Evolutionary conservation across 2,329 filamentous ascomycete species (phyloP).

Genomic region (Cryphonectria japonica): DNA sequence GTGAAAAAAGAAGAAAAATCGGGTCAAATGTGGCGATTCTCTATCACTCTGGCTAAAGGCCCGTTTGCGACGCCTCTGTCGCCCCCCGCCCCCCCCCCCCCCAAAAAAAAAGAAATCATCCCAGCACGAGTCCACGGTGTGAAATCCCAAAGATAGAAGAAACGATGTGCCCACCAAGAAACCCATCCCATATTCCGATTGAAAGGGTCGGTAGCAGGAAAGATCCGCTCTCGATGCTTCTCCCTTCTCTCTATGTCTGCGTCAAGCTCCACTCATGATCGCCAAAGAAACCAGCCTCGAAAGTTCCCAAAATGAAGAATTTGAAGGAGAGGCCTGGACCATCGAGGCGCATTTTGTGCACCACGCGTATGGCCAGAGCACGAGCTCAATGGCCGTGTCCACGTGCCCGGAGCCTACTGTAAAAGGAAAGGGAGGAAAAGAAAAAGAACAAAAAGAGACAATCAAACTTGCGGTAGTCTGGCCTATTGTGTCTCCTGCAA

Average conservation of each 20-base stretch:
- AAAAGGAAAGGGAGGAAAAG: not conserved
- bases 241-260: not conserved
- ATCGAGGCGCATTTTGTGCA: not conserved
- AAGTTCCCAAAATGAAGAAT: not conserved
- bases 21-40: not conserved
- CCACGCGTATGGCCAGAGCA: not conserved
- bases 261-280: not conserved
- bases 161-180: not conserved
- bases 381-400: not conserved
- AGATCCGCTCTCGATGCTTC: not conserved
- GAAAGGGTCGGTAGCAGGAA: no score
- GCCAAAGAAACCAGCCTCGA: not conserved
- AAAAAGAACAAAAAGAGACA: not conserved
- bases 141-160: not conserved
- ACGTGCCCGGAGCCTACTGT: not conserved
- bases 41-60: not conserved
- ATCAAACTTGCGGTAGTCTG: not conserved
- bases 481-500: not conserved
- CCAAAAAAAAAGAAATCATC: not conserved
- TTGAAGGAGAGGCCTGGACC: no score
- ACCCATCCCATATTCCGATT: no score
- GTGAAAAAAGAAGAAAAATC: not conserved
- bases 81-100: no score
- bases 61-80: not conserved
- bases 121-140: not conserved